phyloP scores from a whole-genome alignment of 2,329 filamentous ascomycete species.

The Ampelomyces quisqualis region DNA sequence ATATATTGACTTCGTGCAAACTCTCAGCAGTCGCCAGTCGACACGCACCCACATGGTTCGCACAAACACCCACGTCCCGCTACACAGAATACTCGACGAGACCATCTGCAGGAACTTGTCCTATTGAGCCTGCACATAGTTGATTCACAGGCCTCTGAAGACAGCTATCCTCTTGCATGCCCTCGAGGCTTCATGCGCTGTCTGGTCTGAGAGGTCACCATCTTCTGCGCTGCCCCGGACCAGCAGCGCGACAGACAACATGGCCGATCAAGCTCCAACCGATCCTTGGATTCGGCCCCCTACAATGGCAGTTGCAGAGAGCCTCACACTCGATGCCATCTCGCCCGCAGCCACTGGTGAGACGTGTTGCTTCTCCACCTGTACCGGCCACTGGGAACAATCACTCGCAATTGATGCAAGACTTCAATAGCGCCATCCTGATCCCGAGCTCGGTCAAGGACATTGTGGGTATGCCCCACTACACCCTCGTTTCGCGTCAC shows the following conservation, averaged over 20 bases:
- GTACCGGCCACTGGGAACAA: too few species aligned
- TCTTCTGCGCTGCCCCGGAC: too few species aligned
- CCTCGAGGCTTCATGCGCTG: background rate
- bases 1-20: conserved; percentile 1
- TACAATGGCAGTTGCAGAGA: too few species aligned
- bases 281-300: too few species aligned
- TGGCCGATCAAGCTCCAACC: conserved; percentile 29
- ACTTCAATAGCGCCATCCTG: conserved; percentile 27
- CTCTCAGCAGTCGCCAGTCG: too few species aligned
- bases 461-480: conserved; percentile 18
- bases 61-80: background rate
- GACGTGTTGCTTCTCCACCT: background rate
- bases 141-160: too few species aligned
- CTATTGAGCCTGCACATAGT: too few species aligned
- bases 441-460: conserved; percentile 27
- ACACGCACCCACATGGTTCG: conserved; percentile 16
- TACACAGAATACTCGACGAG: too few species aligned
- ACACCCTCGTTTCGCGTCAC: background rate
- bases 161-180: background rate
- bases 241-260: conserved; percentile 8
- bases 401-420: background rate
- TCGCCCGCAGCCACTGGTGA: background rate
- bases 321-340: too few species aligned
- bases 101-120: too few species aligned
- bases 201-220: background rate